These are phyloP conservation scores for Miscanthus lutarioriparius DNA, from an alignment of 176 grass and related monocot species.

Conservation along the genomic window DNA sequence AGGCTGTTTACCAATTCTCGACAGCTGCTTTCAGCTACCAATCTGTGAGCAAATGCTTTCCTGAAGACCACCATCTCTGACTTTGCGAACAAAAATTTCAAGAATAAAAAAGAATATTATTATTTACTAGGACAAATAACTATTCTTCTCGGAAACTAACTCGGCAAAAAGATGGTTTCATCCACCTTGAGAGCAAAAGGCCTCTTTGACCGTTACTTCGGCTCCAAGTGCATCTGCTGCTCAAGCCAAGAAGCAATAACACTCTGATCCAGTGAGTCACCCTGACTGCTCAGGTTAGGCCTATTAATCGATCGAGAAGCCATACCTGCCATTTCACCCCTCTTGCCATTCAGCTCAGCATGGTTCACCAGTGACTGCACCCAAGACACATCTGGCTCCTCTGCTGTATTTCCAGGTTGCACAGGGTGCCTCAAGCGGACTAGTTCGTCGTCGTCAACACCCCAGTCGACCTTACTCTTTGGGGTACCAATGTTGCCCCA, in stretches of 20 bases:
- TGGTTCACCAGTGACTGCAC: conserved; percentile 63
- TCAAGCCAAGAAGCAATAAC: conserved; percentile 77
- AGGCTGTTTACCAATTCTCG: conserved; percentile 42
- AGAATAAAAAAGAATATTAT: conserved; percentile 70
- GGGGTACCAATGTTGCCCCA: conserved; percentile 66
- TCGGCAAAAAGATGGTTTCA: conserved; percentile 36
- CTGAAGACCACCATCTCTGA: conserved; percentile 48
- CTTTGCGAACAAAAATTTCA: conserved; percentile 60
- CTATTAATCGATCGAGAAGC: conserved; percentile 23
- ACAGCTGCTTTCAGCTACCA: conserved; percentile 51
- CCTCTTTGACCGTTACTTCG: conserved; percentile 41
- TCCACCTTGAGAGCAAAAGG: conserved; percentile 18
- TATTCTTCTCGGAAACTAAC: conserved; percentile 52
- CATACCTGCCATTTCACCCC: conserved; percentile 21
- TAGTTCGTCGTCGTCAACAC: conserved; percentile 53
- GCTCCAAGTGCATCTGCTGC: conserved; percentile 69
- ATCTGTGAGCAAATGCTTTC: conserved; percentile 36
- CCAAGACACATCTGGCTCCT: conserved; percentile 83
- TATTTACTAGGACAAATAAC: conserved; percentile 68
- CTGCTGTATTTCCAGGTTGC: conserved; percentile 31
- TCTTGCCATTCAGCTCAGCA: conserved; percentile 39
- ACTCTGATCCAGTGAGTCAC: conserved; percentile 56
- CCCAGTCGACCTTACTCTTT: conserved; percentile 69
- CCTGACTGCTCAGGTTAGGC: conserved; percentile 33
- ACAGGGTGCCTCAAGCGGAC: conserved; percentile 35